These are phyloP conservation scores for Aureobasidium pullulans DNA, from an alignment of 2,329 filamentous ascomycete genomes.

Conservation along the genomic window DNA sequence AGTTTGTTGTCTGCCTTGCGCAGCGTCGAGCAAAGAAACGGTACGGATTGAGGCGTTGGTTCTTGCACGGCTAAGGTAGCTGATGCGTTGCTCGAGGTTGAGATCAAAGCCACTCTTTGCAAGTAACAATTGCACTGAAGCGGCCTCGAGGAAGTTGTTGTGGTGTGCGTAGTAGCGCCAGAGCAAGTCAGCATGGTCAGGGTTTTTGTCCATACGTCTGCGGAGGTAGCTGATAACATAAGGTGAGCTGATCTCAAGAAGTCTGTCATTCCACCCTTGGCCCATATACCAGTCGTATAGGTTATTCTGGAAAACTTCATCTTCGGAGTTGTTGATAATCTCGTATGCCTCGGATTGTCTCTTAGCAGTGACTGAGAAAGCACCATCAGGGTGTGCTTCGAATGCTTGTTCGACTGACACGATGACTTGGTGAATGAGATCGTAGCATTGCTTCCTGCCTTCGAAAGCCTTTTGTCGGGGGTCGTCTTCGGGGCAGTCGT, in stretches of 20 bases:
- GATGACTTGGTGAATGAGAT: slow-evolving; percentile 78
- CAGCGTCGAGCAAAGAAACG: slow-evolving; percentile 55
- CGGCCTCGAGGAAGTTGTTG: slow-evolving; percentile 76
- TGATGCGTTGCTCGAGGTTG: slow-evolving; percentile 76
- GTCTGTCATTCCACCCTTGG: slow-evolving; percentile 74
- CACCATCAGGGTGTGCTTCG: slow-evolving; percentile 67
- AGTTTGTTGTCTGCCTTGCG: slow-evolving; percentile 66
- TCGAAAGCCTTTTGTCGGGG: slow-evolving; percentile 60
- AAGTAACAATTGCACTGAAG: slow-evolving; percentile 74
- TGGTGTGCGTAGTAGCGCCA: slow-evolving; percentile 89
- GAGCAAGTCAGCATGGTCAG: slow-evolving; percentile 78
- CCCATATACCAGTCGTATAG: slow-evolving; percentile 97
- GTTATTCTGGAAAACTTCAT: slow-evolving; percentile 91
- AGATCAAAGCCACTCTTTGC: slow-evolving; percentile 76
- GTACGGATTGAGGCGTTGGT: slow-evolving; percentile 84
- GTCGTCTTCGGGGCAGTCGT: slow-evolving; percentile 63
- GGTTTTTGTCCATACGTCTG: slow-evolving; percentile 63
- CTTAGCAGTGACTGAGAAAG: slow-evolving; percentile 65
- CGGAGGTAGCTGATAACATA: slow-evolving; percentile 83
- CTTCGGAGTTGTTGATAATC: slow-evolving; percentile 78
- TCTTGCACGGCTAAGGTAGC: slow-evolving; percentile 82
- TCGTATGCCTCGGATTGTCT: slow-evolving; percentile 83
- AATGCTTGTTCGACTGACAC: slow-evolving; percentile 66
- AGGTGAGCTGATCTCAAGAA: slow-evolving; percentile 75
- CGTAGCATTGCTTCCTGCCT: slow-evolving; percentile 71